Conservation (phyloP, 2,329 filamentous ascomycete species). For the Aureobasidium uvarum region DNA sequence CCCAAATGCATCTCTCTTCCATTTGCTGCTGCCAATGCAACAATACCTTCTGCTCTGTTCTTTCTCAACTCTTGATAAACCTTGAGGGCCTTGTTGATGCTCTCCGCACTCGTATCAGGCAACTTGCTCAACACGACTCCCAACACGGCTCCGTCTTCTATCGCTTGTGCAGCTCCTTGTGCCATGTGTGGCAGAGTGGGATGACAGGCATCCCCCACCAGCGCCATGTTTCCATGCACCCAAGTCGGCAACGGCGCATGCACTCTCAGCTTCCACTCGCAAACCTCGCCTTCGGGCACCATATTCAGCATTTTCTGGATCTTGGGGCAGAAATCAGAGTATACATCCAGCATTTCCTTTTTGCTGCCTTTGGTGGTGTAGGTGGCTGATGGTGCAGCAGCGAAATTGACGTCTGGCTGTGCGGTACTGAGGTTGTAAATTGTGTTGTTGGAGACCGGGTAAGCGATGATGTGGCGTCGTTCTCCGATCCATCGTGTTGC, state of each 20-base stretch:
- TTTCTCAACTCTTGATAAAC: conserved; percentile 59
- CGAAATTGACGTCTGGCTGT: conserved; percentile 61
- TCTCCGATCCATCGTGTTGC: conserved; percentile 75
- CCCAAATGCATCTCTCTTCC: conserved; percentile 57
- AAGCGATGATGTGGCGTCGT: conserved; percentile 73
- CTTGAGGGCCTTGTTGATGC: conserved; percentile 54
- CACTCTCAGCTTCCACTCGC: conserved; percentile 64
- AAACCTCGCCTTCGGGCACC: conserved; percentile 63
- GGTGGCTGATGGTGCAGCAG: conserved; percentile 57
- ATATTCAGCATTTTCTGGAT: conserved; percentile 60
- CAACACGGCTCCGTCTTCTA: conserved; percentile 62
- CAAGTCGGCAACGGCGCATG: conserved; percentile 63
- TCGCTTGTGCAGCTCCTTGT: conserved; percentile 64
- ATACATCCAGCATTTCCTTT: conserved; percentile 59
- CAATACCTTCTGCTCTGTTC: conserved; percentile 56
- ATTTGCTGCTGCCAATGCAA: conserved; percentile 56
- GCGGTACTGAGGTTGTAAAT: conserved; percentile 66
- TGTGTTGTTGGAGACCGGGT: conserved; percentile 66
- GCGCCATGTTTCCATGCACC: conserved; percentile 53
- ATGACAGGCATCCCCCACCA: conserved; percentile 62
- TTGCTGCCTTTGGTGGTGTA: conserved; percentile 65
- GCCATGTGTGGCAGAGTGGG: conserved; percentile 63
- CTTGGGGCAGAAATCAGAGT: conserved; percentile 59
- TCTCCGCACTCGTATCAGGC: conserved; percentile 47
- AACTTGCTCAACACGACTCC: conserved; percentile 52